Evolutionary conservation across 441 rosid species (phyloP), one percentile per base, ranked within the genome.

Genomic region (Populus trichocarpa): DNA sequence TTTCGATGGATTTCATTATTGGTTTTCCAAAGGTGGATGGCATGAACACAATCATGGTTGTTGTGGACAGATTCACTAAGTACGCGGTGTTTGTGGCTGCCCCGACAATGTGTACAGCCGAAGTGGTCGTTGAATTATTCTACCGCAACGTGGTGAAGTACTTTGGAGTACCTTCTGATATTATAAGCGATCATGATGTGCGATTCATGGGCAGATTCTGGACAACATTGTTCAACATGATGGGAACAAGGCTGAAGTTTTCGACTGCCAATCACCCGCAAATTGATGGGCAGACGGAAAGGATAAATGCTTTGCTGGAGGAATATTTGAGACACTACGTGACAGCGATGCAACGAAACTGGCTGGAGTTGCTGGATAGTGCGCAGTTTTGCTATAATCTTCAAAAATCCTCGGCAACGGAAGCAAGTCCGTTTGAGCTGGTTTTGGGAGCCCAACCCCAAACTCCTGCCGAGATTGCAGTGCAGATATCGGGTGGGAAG

Each of bases 1-100:
- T 75, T 5, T 82, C 63, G 0, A 82, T 72, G 71, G 80, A 75
- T 0, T 82, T 79, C 10, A 69, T 79, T 8, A 1, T 16, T 5
- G 33, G 20, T 0, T 77, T 77, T 2, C 26, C 33, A 32, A 69
- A 33, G 8, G 63, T 28, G 1, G 5, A 57, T 8, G 50, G 12
- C 0, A 4, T 33, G 10, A 0, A 16, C 1, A 57, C n/a, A 0
- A 8, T 68, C 0, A 2, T 73, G 40, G 46, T 68, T 9, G n/a
- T 77, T 11, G 71, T 65, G 0, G 73, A 75, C 10, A 1, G 2
- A 16, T 77, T 77, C 28, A 77, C 64, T 0, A 81, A 81, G 16
- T 73, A 73, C 46, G 16, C 0, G 0, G 4, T 73, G 0, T 77
- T 73, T 8, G 0, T 36, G 0, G 40, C 10, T 9, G 40, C 40